Percentiles rank a stretch among this genome's conserved stretches.
phyloP scores from a whole-genome alignment of 2,329 filamentous ascomycete species.

The Talaromyces islandicus region DNA sequence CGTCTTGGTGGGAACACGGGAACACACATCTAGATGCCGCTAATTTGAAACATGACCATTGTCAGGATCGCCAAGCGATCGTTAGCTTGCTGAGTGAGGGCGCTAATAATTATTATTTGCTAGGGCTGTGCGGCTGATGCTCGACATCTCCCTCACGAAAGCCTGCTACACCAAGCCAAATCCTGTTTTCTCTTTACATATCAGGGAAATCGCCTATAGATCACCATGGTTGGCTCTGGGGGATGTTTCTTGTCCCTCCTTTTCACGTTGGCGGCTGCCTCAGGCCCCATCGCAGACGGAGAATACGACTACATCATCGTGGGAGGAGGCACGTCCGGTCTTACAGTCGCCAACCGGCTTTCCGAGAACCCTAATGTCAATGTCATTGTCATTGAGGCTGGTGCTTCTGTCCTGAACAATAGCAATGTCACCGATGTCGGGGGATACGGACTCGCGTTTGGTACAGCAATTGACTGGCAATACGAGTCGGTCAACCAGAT shows the following conservation, averaged over 20 bases:
- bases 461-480: conserved; percentile 34
- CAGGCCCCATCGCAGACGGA: neutral
- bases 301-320: conserved; percentile 26
- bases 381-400: conserved; percentile 26
- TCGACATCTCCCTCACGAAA: neutral
- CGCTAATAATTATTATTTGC: neutral
- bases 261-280: neutral
- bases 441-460: conserved; percentile 21
- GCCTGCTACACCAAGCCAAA: neutral
- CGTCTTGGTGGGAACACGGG: too few relatives aligned
- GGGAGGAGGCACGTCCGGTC: conserved; percentile 28
- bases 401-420: conserved; percentile 22
- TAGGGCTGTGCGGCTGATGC: neutral
- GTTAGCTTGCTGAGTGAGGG: neutral
- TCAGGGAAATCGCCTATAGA: neutral
- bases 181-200: neutral
- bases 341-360: conserved; percentile 29
- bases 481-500: conserved; percentile 34
- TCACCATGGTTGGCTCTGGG: neutral
- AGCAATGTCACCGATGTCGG: conserved; percentile 20
- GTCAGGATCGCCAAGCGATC: neutral
- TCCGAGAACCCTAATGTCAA: conserved; percentile 22
- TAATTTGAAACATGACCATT: neutral
- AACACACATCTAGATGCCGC: neutral
- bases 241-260: neutral